Evolutionary conservation across 2,329 filamentous ascomycete species (phyloP).

Genomic region (Sporothrix globosa): DNA sequence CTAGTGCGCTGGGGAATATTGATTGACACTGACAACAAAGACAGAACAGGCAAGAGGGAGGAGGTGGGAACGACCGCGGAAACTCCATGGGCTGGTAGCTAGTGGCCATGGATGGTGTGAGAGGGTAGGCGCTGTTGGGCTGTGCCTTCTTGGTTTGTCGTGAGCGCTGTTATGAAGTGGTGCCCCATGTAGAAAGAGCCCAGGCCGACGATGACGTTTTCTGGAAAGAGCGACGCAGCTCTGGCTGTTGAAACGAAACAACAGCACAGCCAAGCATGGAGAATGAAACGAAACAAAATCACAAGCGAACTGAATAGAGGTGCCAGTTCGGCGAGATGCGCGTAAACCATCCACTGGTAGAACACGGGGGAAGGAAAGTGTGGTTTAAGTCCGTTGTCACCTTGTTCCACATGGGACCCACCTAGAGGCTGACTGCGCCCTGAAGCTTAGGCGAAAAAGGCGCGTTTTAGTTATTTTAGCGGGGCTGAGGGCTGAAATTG

Average conservation of each 20-base stretch:
- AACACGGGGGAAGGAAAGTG: neutral
- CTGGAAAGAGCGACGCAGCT: neutral
- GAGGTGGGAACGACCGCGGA: neutral
- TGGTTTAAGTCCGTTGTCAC: neutral
- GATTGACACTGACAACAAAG: conserved; percentile 15
- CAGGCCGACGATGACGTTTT: neutral
- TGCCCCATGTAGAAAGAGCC: neutral
- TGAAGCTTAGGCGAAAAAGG: neutral
- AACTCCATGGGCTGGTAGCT: neutral
- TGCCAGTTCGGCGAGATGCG: neutral
- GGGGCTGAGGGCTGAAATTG: conserved; percentile 23
- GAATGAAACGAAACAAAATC: conserved; percentile 17
- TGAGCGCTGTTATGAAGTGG: no score
- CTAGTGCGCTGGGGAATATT: conserved; percentile 18
- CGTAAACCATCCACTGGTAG: neutral
- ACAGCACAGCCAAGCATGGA: neutral
- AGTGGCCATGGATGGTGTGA: neutral
- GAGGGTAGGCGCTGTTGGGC: conserved; percentile 6
- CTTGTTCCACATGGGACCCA: neutral
- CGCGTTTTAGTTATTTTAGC: conserved; percentile 7
- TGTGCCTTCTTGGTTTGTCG: conserved; percentile 3
- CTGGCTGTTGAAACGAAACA: neutral
- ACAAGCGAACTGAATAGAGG: neutral
- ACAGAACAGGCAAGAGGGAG: neutral
- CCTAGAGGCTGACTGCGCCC: conserved; percentile 21